phyloP scores from a whole-genome alignment of 176 grass and related monocot genomes.

The Guadua angustifolia region DNA sequence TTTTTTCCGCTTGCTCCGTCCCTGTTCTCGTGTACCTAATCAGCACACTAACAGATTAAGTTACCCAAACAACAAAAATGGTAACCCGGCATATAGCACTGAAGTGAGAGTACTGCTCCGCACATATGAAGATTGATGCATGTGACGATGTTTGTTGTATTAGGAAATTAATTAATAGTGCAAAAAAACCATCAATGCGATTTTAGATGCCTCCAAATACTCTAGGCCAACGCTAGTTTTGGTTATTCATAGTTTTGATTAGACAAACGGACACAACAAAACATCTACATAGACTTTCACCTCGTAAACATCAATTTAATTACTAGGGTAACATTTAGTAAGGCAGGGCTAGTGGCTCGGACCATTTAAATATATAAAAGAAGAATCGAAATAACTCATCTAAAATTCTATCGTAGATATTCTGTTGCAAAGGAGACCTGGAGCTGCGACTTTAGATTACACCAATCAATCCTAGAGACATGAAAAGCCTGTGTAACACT shows the following conservation, averaged over 20 bases:
- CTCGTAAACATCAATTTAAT: not conserved
- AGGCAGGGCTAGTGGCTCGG: too few relatives aligned
- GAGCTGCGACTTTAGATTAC: not conserved
- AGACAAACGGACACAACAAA: not conserved
- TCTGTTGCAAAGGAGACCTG: not conserved
- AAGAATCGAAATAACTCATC: not conserved
- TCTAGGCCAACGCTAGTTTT: not conserved
- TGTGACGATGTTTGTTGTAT: not conserved
- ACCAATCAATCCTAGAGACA: not conserved
- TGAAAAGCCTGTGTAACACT: constrained; percentile 5
- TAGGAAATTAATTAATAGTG: too few relatives aligned
- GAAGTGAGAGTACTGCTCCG: not conserved
- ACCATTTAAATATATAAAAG: too few relatives aligned
- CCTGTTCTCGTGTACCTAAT: constrained; percentile 2
- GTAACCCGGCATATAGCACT: constrained; percentile 4
- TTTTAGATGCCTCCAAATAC: not conserved
- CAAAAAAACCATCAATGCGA: not conserved
- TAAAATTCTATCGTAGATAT: not conserved
- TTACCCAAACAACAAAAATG: not conserved
- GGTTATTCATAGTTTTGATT: not conserved
- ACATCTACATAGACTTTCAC: not conserved
- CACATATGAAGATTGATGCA: not conserved
- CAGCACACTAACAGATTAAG: not conserved
- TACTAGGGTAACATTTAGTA: not conserved
- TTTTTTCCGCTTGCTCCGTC: not conserved